Percentiles rank a stretch among this genome's conserved stretches.
Evolutionary conservation across 2,329 filamentous ascomycete genomes (phyloP).

Genomic region (Capronia americana): DNA sequence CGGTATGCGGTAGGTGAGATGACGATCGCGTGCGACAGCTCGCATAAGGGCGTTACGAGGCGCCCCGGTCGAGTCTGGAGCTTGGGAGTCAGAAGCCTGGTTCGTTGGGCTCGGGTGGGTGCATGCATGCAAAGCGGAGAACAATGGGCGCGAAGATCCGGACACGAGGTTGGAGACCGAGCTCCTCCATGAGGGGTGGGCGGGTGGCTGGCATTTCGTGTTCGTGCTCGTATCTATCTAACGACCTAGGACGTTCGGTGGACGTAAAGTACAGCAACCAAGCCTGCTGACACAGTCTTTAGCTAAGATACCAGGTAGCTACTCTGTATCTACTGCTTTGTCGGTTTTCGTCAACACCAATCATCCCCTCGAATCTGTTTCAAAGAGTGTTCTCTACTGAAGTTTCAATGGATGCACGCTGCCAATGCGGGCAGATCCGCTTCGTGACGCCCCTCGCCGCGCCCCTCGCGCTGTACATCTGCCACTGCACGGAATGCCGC

Average conservation of each 20-base stretch:
- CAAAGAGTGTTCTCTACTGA: too few relatives aligned
- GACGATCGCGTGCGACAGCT: neutral
- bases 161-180: neutral
- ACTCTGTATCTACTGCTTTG: too few relatives aligned
- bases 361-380: too few relatives aligned
- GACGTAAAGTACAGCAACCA: too few relatives aligned
- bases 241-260: neutral
- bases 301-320: neutral
- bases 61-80: neutral
- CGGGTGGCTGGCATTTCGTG: neutral
- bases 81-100: neutral
- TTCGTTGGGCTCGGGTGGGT: neutral
- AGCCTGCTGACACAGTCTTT: too few relatives aligned
- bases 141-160: neutral
- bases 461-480: constrained; percentile 72
- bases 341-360: too few relatives aligned
- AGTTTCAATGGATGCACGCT: constrained; percentile 59
- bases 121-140: neutral
- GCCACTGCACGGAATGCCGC: constrained; percentile 71
- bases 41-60: too few relatives aligned
- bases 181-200: neutral
- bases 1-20: neutral
- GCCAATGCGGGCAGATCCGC: constrained; percentile 69
- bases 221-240: neutral
- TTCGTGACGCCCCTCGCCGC: constrained; percentile 67